Conservation (phyloP, 306 rosid species). For the Trifolium dubium region DNA sequence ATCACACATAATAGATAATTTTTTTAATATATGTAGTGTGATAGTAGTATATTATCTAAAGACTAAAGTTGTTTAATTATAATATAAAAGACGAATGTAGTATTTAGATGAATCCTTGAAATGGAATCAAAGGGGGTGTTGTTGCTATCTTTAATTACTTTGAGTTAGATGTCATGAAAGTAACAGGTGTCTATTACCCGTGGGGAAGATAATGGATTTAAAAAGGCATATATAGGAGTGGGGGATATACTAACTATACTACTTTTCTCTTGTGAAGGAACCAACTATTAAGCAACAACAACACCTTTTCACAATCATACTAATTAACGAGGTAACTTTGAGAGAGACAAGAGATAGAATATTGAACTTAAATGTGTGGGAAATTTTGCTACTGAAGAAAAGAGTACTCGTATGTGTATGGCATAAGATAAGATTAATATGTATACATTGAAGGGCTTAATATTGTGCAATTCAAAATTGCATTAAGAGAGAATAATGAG, state of each 20-base stretch:
- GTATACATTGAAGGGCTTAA: too few relatives aligned
- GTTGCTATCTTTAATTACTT: slow-evolving; percentile 24
- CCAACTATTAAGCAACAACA: slow-evolving; percentile 62
- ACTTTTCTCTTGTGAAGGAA: slow-evolving; percentile 65
- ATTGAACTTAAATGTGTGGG: slow-evolving; percentile 44
- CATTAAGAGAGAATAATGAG: too few relatives aligned
- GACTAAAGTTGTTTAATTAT: neutral
- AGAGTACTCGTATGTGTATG: too few relatives aligned
- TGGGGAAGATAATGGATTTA: slow-evolving; percentile 51
- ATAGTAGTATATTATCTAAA: neutral
- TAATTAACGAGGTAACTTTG: slow-evolving; percentile 27
- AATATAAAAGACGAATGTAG: neutral
- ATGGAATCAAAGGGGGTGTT: slow-evolving; percentile 51
- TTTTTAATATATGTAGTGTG: neutral
- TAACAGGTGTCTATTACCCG: slow-evolving; percentile 49
- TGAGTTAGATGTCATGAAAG: neutral
- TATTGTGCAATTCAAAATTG: too few relatives aligned
- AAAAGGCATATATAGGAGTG: slow-evolving; percentile 47
- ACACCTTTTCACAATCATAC: slow-evolving; percentile 72
- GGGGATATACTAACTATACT: too few relatives aligned
- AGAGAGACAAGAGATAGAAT: neutral
- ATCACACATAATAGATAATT: too few relatives aligned
- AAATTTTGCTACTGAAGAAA: slow-evolving; percentile 43
- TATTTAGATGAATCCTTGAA: slow-evolving; percentile 41
- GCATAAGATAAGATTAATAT: too few relatives aligned